Evolutionary conservation across 2,329 filamentous ascomycete genomes (phyloP), one percentile per base, ranked within the genome.

Genomic region (Penicillium palitans): DNA sequence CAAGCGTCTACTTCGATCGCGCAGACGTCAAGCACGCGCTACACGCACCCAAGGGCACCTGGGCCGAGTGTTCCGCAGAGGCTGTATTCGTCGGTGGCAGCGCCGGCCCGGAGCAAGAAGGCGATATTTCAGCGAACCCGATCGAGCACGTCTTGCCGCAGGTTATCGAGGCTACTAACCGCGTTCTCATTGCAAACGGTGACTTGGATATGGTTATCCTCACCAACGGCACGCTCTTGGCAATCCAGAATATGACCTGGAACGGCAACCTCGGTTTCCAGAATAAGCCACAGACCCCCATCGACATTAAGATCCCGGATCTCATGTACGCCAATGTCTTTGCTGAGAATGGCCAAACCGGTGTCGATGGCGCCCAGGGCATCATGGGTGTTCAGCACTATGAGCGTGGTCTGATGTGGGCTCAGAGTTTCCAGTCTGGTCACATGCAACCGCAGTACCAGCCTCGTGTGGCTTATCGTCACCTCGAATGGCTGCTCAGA

Each of bases 231-330:
- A 90, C 89, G 0, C 79, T 93, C 2, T 77, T 93, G 8, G 81
- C 83, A 3, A 87, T 93, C 62, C 90, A 95, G 70, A 93, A 93
- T 78, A 91, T 93, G 86, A 93, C 89, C 0, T 93, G 87, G 86
- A 85, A 86, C 57, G 90, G 89, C 13, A 72, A 82, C 54, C 83
- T 89, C 46, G 90, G 90, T 0, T 93, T 95, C 80, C 84, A 87
- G 68, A 69, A 74, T 0, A 74, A 76, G 3, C 90, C 90, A 84
- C 90, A 67, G 87, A 69, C 61, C 3, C 69, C 69, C 0, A 71
- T 75, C 55, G 58, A 71, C 37, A 72, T 75, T 59, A 54, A 64
- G 19, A 61, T 74, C 2, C 62, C 69, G 0, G 82, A 87, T 58
- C 84, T 88, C 3, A 87, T 90, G 68, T 90, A 71, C 52, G 61